Evolutionary conservation across 768 basidiomycete genomes (phyloP), one percentile per base, ranked within the genome.

Genomic region (Mrakia frigida): DNA sequence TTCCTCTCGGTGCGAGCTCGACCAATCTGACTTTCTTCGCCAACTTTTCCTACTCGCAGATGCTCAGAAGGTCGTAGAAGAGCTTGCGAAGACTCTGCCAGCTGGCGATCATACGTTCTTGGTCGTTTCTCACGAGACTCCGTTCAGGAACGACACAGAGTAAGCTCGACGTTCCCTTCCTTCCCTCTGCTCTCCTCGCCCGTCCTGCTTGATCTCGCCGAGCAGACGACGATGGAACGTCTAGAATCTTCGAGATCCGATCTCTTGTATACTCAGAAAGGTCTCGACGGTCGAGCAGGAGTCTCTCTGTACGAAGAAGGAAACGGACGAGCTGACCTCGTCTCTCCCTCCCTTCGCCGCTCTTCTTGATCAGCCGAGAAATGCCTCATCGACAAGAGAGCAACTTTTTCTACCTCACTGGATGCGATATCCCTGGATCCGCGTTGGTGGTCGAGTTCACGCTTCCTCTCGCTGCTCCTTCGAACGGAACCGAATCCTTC

Each of bases 331-430:
- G 59, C 41, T 63, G 61, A 74, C 37, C 39, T 43, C 39, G 73
- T 43, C 46, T 13, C 43, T 33, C 53, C 39, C 23, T 23, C 18
- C 56, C 23, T 23, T 21, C 25, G 25, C 14, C 11, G n/a, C 11
- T 10, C 52, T 59, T 23, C 21, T 21, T 10, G 11, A 21, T 39
- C 28, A 31, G 16, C 56, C 53, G 73, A 23, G 76, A 77, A 56
- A 46, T 77, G 50, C 76, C 76, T 41, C 76, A 77, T 31, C 76
- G 76, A 14, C 35, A 72, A 2, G 76, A 77, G 53, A 33, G n/a
- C 80, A 96, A 96, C 84, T 96, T 96, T 82, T 90, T 88, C 84
- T 96, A 93, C 82, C 86, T 96, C 23, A 88, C 92, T 0, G 94
- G 92, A 72, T 93, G 91, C 83, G 85, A 86, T 67, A 86, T 93